phyloP scores from a whole-genome alignment of 2,329 filamentous ascomycete species.

The Samsoniella hepiali region DNA sequence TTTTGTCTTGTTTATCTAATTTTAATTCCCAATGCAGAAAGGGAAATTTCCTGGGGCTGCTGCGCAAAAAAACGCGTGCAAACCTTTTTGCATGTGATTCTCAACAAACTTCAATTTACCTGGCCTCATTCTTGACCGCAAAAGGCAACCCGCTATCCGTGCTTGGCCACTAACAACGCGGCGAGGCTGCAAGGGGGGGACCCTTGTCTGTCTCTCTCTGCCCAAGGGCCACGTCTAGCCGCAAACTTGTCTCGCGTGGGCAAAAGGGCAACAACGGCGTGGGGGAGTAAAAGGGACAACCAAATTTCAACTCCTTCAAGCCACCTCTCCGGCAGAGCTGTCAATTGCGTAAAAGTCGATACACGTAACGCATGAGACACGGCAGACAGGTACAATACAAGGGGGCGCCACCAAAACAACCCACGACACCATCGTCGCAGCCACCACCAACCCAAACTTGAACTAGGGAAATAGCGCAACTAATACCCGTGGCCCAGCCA shows the following conservation, averaged over 20 bases:
- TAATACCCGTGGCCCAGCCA: background rate
- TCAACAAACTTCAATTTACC: constrained; percentile 12
- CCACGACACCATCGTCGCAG: background rate
- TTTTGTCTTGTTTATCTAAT: background rate
- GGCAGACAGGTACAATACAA: background rate
- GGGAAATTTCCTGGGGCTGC: constrained; percentile 2
- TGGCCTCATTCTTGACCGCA: background rate
- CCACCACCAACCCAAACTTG: no score
- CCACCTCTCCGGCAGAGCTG: background rate
- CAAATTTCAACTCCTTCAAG: background rate
- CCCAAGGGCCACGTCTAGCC: background rate
- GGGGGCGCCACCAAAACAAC: background rate
- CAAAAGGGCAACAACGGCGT: background rate
- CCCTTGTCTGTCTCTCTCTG: background rate
- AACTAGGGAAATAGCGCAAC: background rate
- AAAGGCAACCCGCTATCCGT: constrained; percentile 7
- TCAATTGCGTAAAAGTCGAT: background rate
- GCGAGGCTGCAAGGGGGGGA: background rate
- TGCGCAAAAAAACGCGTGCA: background rate
- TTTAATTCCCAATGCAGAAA: background rate
- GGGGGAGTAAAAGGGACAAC: background rate
- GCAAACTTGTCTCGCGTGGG: background rate
- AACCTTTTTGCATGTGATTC: constrained; percentile 18
- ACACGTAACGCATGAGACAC: background rate
- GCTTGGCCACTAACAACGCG: background rate